Percentiles rank a stretch among this genome's conserved stretches.
These are phyloP conservation scores for Podospora pseudoanserina DNA, from an alignment of 495 filamentous ascomycete genomes.

Conservation along the genomic window DNA sequence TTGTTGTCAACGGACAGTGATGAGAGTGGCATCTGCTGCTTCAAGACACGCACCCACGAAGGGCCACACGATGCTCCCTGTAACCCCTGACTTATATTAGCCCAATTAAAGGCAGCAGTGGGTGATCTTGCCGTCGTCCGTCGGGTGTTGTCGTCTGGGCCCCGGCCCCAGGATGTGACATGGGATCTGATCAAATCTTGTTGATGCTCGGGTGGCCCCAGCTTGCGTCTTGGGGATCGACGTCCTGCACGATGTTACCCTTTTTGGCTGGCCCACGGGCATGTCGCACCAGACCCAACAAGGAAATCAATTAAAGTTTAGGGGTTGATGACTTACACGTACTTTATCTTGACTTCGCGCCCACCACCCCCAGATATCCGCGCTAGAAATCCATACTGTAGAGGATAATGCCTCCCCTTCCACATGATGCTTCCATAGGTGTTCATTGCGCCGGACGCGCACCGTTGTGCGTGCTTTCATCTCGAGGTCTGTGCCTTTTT, in stretches of 20 bases:
- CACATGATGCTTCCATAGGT: not conserved
- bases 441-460: no score
- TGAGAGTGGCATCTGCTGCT: not conserved
- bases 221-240: conserved; percentile 18
- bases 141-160: conserved; percentile 6
- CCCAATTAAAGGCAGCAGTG: conserved; percentile 26
- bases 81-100: conserved; percentile 28
- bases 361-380: not conserved
- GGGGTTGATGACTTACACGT: not conserved
- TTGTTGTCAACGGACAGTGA: conserved; percentile 1
- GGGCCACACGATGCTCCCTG: conserved; percentile 16
- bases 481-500: not conserved
- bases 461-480: not conserved
- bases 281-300: conserved; percentile 28
- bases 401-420: not conserved
- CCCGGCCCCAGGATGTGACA: conserved; percentile 23
- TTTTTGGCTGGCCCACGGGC: conserved; percentile 3
- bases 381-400: not conserved
- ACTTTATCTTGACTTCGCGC: not conserved
- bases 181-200: conserved; percentile 25
- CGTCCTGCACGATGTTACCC: conserved; percentile 29
- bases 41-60: not conserved
- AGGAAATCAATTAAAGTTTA: conserved; percentile 11
- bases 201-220: conserved; percentile 19
- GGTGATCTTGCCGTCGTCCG: conserved; percentile 13